Evolutionary conservation across 768 basidiomycete species (phyloP).

Genomic region (Clitopilus passeckerianus): DNA sequence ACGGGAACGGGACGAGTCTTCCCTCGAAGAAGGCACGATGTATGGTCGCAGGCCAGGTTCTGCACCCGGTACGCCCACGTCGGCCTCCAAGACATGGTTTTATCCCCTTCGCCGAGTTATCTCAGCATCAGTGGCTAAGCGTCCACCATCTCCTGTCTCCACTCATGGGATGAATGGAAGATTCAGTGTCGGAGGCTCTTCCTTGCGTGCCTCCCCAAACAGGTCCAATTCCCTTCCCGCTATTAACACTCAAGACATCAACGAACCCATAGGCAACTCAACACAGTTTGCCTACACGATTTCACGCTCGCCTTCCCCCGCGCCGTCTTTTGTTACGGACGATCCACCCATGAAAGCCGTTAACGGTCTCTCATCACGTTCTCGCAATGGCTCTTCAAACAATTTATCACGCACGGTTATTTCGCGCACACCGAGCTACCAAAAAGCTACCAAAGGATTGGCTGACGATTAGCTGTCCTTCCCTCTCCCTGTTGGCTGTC

Average conservation of each 20-base stretch:
- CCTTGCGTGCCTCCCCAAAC: constrained; percentile 27
- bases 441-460: not conserved
- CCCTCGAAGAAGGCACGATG: constrained; percentile 48
- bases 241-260: constrained; percentile 1
- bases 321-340: constrained; percentile 31
- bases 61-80: constrained; percentile 28
- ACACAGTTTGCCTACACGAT: constrained; percentile 33
- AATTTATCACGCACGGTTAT: constrained; percentile 35
- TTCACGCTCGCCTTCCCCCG: constrained; percentile 46
- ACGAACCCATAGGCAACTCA: constrained; percentile 24
- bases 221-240: constrained; percentile 31
- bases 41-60: constrained; percentile 11
- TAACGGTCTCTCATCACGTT: constrained; percentile 43
- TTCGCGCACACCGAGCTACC: not conserved
- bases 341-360: constrained; percentile 17
- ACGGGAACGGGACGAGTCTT: constrained; percentile 28
- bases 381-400: constrained; percentile 63
- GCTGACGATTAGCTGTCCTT: not conserved
- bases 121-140: constrained; percentile 18
- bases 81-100: constrained; percentile 22
- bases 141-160: constrained; percentile 17
- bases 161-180: constrained; percentile 19
- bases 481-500: too few relatives aligned
- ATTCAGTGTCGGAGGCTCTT: constrained; percentile 17
- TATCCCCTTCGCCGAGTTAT: constrained; percentile 30